Evolutionary conservation across 805 yeast genomes (phyloP).

Genomic region (Wickerhamiella parazyma): DNA sequence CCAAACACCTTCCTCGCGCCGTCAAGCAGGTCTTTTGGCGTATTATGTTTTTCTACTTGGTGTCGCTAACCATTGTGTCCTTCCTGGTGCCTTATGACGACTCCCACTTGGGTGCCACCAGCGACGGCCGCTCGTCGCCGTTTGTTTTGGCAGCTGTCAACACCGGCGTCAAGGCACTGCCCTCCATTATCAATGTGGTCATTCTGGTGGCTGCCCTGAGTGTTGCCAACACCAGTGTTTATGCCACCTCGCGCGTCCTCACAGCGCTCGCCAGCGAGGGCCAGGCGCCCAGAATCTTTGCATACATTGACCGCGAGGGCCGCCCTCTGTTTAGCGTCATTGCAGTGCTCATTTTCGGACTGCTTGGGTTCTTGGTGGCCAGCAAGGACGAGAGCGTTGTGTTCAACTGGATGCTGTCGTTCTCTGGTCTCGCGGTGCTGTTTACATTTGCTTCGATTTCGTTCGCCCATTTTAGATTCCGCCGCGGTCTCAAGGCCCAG

Average conservation of each 20-base stretch:
- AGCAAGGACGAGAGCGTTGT: constrained; percentile 39
- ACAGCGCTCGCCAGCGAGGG: constrained; percentile 52
- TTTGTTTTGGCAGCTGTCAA: constrained; percentile 57
- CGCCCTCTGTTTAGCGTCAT: constrained; percentile 49
- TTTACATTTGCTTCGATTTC: constrained; percentile 54
- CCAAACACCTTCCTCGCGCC: constrained; percentile 48
- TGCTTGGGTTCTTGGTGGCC: constrained; percentile 44
- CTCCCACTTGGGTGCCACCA: constrained; percentile 31
- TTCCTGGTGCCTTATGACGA: constrained; percentile 51
- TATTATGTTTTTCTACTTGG: constrained; percentile 48
- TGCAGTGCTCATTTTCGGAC: constrained; percentile 40
- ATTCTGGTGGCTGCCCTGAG: constrained; percentile 54
- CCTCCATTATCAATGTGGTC: constrained; percentile 54
- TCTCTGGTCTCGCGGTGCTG: constrained; percentile 49
- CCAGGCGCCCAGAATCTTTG: constrained; percentile 43
- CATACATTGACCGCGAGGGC: constrained; percentile 52
- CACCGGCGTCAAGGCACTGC: constrained; percentile 52
- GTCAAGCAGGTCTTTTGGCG: constrained; percentile 67
- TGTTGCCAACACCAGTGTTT: constrained; percentile 62
- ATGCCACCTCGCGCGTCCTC: constrained; percentile 53
- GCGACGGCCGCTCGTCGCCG: constrained; percentile 58
- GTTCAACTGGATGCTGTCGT: constrained; percentile 50
- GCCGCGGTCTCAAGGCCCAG: constrained; percentile 47
- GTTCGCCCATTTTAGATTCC: constrained; percentile 45
- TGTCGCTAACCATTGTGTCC: constrained; percentile 38